Evolutionary conservation across 2,329 filamentous ascomycete species (phyloP).

Genomic region (Lasiodiplodia theobromae): DNA sequence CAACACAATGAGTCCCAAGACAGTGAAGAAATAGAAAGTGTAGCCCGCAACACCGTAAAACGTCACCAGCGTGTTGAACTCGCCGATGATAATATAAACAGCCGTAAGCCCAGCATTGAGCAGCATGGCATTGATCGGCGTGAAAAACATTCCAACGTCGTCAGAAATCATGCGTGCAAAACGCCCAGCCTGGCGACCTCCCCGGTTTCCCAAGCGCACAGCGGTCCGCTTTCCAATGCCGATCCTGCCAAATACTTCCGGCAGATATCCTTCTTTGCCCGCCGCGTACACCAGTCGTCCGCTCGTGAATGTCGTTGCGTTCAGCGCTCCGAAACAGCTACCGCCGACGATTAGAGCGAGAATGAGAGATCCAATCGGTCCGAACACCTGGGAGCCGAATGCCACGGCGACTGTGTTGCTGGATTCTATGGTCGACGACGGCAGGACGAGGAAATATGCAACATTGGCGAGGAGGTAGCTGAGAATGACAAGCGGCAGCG

Average conservation of each 20-base stretch:
- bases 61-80: constrained; percentile 89
- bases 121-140: constrained; percentile 88
- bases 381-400: constrained; percentile 91
- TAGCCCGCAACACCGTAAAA: constrained; percentile 98
- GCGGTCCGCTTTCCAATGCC: constrained; percentile 65
- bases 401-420: constrained; percentile 96
- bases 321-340: constrained; percentile 92
- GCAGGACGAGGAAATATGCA: constrained; percentile 92
- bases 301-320: constrained; percentile 92
- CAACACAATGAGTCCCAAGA: constrained; percentile 89
- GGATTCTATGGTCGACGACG: constrained; percentile 78
- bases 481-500: constrained; percentile 91
- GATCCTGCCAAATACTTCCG: constrained; percentile 80
- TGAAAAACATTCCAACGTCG: constrained; percentile 84
- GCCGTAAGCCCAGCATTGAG: constrained; percentile 79
- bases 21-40: constrained; percentile 95
- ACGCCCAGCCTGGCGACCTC: background rate
- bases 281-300: constrained; percentile 92
- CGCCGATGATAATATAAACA: constrained; percentile 82
- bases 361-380: constrained; percentile 78
- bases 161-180: constrained; percentile 53
- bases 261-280: constrained; percentile 93
- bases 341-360: constrained; percentile 89
- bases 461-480: constrained; percentile 91
- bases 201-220: constrained; percentile 38